phyloP scores from a whole-genome alignment of 352 stramenopile species.

The Thraustotheca clavata region DNA sequence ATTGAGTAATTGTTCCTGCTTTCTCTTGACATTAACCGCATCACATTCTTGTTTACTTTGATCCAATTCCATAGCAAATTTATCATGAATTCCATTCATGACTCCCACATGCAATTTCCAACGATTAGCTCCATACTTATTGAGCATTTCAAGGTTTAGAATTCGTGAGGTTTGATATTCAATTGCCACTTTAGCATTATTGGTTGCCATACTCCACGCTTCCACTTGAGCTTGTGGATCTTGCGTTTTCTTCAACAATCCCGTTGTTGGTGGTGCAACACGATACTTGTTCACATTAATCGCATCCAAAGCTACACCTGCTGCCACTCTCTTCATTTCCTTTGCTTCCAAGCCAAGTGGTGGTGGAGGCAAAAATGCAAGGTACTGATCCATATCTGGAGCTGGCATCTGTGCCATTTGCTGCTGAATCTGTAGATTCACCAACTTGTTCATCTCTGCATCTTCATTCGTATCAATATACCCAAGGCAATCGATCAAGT shows the following conservation, averaged over 20 bases:
- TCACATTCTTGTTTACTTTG: slow-evolving; percentile 33
- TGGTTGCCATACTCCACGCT: slow-evolving; percentile 47
- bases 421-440: slow-evolving; percentile 49
- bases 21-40: slow-evolving; percentile 48
- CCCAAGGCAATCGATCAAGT: slow-evolving; percentile 61
- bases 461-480: slow-evolving; percentile 57
- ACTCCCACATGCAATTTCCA: slow-evolving; percentile 51
- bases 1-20: slow-evolving; percentile 65
- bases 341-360: slow-evolving; percentile 43
- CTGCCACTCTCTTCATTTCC: slow-evolving; percentile 63
- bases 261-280: slow-evolving; percentile 22
- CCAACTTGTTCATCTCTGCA: slow-evolving; percentile 15
- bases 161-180: slow-evolving; percentile 62
- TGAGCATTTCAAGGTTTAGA: slow-evolving; percentile 64
- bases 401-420: slow-evolving; percentile 60
- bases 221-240: slow-evolving; percentile 34
- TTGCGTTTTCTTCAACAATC: slow-evolving; percentile 18
- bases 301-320: slow-evolving; percentile 53
- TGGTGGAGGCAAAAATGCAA: slow-evolving; percentile 55
- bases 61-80: slow-evolving; percentile 30
- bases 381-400: slow-evolving; percentile 42
- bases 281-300: slow-evolving; percentile 70
- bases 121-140: slow-evolving; percentile 59
- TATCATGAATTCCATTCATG: slow-evolving; percentile 51
- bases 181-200: slow-evolving; percentile 38